These are phyloP conservation scores for Claviceps fusiformis DNA, from an alignment of 2,329 filamentous ascomycete species.

Conservation along the genomic window DNA sequence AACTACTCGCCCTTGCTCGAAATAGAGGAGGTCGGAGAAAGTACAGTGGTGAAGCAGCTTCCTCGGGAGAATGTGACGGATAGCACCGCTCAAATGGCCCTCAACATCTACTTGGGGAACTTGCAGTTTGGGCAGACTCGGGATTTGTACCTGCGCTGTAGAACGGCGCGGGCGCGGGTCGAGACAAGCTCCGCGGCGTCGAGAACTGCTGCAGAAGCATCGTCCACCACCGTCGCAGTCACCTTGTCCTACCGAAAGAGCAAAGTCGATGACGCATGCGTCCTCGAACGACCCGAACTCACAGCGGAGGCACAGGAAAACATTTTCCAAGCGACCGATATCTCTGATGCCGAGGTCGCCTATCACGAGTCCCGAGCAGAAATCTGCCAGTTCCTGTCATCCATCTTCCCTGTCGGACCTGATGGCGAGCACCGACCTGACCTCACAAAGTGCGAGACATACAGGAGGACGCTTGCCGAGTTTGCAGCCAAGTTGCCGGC, in stretches of 20 bases:
- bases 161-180: not conserved
- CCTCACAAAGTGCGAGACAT: conserved; percentile 12
- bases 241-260: not conserved
- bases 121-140: conserved; percentile 48
- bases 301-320: not conserved
- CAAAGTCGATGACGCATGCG: not conserved
- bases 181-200: not conserved
- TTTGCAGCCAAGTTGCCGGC: not conserved
- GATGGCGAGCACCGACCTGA: conserved; percentile 7
- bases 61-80: not conserved
- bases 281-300: not conserved
- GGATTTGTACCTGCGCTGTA: conserved; percentile 34
- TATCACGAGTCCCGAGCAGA: conserved; percentile 39
- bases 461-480: conserved; percentile 13
- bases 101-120: conserved; percentile 23
- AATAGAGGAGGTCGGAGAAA: conserved; percentile 18
- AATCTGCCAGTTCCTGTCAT: conserved; percentile 36
- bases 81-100: not conserved
- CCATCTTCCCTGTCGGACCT: conserved; percentile 23
- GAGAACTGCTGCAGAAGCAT: not conserved
- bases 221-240: not conserved
- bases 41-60: not conserved
- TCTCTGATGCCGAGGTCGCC: conserved; percentile 24
- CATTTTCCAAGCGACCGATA: conserved; percentile 1
- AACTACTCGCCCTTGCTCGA: conserved; percentile 22